phyloP scores from a whole-genome alignment of 2,329 filamentous ascomycete species.

The Aspergillus sp. region DNA sequence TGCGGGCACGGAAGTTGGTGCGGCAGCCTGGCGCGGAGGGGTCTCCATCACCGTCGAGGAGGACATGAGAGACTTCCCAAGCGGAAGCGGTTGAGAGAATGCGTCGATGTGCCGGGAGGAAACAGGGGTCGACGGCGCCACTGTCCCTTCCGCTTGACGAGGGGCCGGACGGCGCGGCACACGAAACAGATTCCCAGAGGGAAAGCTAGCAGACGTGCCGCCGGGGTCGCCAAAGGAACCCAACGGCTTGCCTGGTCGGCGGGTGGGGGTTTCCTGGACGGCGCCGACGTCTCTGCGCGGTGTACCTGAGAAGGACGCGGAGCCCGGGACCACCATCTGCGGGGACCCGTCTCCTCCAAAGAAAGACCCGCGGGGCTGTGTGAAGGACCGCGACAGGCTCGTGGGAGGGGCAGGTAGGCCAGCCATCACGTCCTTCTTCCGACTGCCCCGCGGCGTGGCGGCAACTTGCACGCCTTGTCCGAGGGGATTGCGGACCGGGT shows the following conservation, averaged over 20 bases:
- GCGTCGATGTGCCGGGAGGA: constrained; percentile 21
- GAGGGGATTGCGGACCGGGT: constrained; percentile 41
- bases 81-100: constrained; percentile 10
- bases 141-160: constrained; percentile 19
- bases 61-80: constrained; percentile 4
- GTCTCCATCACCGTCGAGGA: constrained; percentile 30
- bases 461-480: constrained; percentile 49
- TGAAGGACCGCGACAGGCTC: constrained; percentile 28
- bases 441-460: constrained; percentile 45
- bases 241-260: constrained; percentile 27
- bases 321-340: constrained; percentile 26
- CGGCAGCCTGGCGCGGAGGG: constrained; percentile 21
- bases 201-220: constrained; percentile 12
- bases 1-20: constrained; percentile 8
- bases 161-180: constrained; percentile 27
- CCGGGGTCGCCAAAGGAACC: constrained; percentile 14
- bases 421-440: constrained; percentile 30
- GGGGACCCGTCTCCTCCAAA: constrained; percentile 8
- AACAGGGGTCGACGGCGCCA: constrained; percentile 28
- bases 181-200: constrained; percentile 23
- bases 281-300: constrained; percentile 17
- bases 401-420: constrained; percentile 28
- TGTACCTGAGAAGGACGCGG: constrained; percentile 27
- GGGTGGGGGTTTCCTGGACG: constrained; percentile 42
- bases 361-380: constrained; percentile 20